Conservation (phyloP, 768 basidiomycete genomes). For the Tricholoma hemisulphureum region DNA sequence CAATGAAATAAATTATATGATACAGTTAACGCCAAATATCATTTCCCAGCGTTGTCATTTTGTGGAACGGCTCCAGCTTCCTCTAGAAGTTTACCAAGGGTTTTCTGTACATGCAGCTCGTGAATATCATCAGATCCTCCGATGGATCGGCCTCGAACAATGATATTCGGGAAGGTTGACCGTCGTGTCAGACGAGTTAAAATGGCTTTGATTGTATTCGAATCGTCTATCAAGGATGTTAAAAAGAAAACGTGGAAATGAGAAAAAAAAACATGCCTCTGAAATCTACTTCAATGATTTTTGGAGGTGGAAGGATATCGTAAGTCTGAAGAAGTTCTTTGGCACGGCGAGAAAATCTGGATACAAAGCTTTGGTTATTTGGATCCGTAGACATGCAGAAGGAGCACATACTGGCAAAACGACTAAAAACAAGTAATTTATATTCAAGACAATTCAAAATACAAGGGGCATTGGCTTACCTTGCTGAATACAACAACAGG, state of each 20-base stretch:
- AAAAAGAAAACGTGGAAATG: not conserved
- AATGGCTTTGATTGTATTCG: slow-evolving; percentile 59
- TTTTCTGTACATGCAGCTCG: slow-evolving; percentile 47
- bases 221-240: slow-evolving; percentile 47
- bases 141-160: slow-evolving; percentile 61
- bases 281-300: slow-evolving; percentile 72
- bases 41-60: slow-evolving; percentile 16
- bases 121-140: slow-evolving; percentile 66
- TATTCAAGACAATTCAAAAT: not conserved
- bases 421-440: slow-evolving; percentile 38
- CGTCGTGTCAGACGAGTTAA: slow-evolving; percentile 64
- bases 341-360: slow-evolving; percentile 57
- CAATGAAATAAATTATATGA: slow-evolving; percentile 4
- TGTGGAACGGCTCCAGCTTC: slow-evolving; percentile 43
- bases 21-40: not conserved
- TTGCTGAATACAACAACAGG: slow-evolving; percentile 84
- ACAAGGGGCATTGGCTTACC: slow-evolving; percentile 36
- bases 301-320: slow-evolving; percentile 60
- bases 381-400: not conserved
- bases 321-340: slow-evolving; percentile 64
- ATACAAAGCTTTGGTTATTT: slow-evolving; percentile 5
- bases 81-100: slow-evolving; percentile 45
- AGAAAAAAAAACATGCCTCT: slow-evolving; percentile 50
- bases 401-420: slow-evolving; percentile 62
- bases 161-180: slow-evolving; percentile 73